Base-by-base conservation (phyloP, 73 alveolate species). In the Blepharisma japonicum region DNA sequence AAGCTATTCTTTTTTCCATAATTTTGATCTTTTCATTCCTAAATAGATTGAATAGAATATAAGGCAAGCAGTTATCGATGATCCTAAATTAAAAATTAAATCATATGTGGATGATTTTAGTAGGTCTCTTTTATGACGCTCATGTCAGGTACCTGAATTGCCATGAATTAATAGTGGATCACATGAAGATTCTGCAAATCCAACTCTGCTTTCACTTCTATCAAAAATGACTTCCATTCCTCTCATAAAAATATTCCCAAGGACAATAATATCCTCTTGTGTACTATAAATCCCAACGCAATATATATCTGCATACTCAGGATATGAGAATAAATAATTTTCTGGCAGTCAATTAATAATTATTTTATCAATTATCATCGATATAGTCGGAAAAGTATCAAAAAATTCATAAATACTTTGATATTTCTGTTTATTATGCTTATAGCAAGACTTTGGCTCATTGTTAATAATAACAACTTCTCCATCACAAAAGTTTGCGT, bases 161-260 rank as follows among this genome's bases (percentile, higher is more conserved):
- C 27, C 46, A 14, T 70, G 25, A n/a, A 45, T 48, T 25, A 39
- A 70, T 1, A 8, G 32, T 70, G 80, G 21, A 55, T 79, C 80
- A 55, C 94, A 86, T 61, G 77, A 71, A 39, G 91, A 81, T 21
- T 82, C 87, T 55, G 61, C 89, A 20, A 84, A 42, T 4, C 95
- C 97, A 23, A 90, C 78, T 70, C 71, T 77, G 54, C 42, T 56
- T 55, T 84, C 84, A 42, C 56, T 56, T 45, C 79, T 78, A 81
- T 90, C 91, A 81, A 90, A 90, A 32, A 87, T 87, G 45, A 87
- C 77, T 49, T 86, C 88, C 56, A 87, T 81, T 25, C 88, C 89
- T 45, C 91, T 79, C 97, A 90, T 90, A 87, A 86, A 87, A 1
- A 90, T 83, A 45, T 95, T 90, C 21, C 97, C 97, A 18, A 90